Evolutionary conservation across 2,329 filamentous ascomycete species (phyloP).

Genomic region (Parastagonospora nodorum): DNA sequence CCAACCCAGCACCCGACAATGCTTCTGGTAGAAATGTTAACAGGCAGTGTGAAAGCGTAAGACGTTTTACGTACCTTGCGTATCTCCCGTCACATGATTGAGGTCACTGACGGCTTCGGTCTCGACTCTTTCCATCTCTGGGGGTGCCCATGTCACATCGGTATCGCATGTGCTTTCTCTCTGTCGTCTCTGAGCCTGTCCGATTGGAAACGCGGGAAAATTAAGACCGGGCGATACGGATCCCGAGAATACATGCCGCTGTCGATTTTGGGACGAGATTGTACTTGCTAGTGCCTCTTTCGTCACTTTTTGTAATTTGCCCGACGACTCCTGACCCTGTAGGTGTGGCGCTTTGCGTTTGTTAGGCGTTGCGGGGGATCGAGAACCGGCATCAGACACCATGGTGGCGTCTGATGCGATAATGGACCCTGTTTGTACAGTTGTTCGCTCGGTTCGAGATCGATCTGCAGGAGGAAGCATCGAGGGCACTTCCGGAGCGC

Average conservation of each 20-base stretch:
- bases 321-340: constrained; percentile 1
- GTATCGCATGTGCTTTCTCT: constrained; percentile 1
- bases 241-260: constrained; percentile 3
- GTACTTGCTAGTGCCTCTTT: not conserved
- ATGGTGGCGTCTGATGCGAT: too few relatives aligned
- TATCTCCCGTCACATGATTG: constrained; percentile 2
- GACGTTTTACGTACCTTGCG: constrained; percentile 4
- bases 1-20: not conserved
- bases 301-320: constrained; percentile 10
- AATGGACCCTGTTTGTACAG: not conserved
- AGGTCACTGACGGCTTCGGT: constrained; percentile 11
- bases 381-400: too few relatives aligned
- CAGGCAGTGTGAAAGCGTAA: not conserved
- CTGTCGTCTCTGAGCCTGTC: not conserved
- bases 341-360: constrained; percentile 11
- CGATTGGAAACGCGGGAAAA: not conserved
- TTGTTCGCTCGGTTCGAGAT: not conserved
- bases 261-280: not conserved
- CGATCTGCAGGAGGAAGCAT: not conserved
- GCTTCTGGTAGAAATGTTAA: not conserved
- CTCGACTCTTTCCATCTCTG: constrained; percentile 8
- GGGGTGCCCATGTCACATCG: constrained; percentile 4
- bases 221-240: constrained; percentile 3
- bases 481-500: not conserved
- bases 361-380: constrained; percentile 3